Evolutionary conservation across 257 asterid genomes (phyloP), one percentile per base, ranked within the genome.

Genomic region (Jasminum sambac): DNA sequence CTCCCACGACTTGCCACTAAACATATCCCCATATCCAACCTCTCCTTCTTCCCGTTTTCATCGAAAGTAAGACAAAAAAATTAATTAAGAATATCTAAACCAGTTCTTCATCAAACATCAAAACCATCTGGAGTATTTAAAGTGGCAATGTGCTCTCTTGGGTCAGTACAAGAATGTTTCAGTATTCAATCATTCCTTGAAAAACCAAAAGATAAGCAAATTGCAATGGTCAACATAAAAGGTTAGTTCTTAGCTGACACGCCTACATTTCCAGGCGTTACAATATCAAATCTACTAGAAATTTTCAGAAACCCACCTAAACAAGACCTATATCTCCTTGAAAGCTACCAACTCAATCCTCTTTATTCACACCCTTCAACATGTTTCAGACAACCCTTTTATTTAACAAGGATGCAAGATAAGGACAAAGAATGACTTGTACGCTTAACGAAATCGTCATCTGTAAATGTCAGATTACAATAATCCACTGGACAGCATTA

Each of bases 401-500:
- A 57, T 16, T 2, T 11, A 11, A 61, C 65, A 71, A 57, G 24
- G 37, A 67, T 34, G 52, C 62, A 24, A 11, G 37, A 42, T 71
- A 61, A 40, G 16, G 68, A 40, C 21, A 69, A n/a, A 76, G 14
- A 64, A 67, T 1, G 39, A 69, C 71, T 17, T 9, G 17, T 58
- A 42, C 11, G 58, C 42, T 66, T 19, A n/a, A 38, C 25, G 24
- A 66, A 63, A 38, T 37, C 24, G 57, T 62, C 63, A 19, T 14
- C 72, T 63, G 13, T 40, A 66, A 64, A 38, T 39, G 68, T 71
- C 17, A 70, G 64, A 44, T 8, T 40, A 65, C 39, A 19, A 55
- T 17, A 38, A 55, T 70, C 63, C 77, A 73, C 52, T 30, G 37
- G 63, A 60, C 62, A 63, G 71, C 41, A 57, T 11, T 17, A 36